phyloP scores from a whole-genome alignment of 2,329 filamentous ascomycete genomes.

The Onygena corvina region DNA sequence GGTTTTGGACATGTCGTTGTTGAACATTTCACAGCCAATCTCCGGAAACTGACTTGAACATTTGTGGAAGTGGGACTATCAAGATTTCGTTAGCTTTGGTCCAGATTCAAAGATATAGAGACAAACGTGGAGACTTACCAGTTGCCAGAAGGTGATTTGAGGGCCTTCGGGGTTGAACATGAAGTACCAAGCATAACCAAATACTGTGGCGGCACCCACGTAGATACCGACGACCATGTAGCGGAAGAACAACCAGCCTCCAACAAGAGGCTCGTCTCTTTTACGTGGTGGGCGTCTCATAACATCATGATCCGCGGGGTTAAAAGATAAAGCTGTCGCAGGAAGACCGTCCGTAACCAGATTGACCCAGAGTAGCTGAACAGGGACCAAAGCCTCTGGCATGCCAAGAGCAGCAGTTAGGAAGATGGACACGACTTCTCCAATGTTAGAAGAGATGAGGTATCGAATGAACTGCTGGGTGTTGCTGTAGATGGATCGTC shows the following conservation, averaged over 20 bases:
- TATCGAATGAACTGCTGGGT: slow-evolving; percentile 99
- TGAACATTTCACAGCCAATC: slow-evolving; percentile 87
- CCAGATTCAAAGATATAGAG: slow-evolving; percentile 10
- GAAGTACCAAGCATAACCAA: slow-evolving; percentile 99
- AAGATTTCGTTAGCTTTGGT: neutral
- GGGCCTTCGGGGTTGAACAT: slow-evolving; percentile 87
- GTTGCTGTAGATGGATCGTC: slow-evolving; percentile 98
- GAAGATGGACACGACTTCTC: slow-evolving; percentile 98
- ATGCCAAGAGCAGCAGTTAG: slow-evolving; percentile 90
- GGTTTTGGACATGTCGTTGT: slow-evolving; percentile 70
- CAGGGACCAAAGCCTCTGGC: slow-evolving; percentile 92
- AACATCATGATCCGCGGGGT: slow-evolving; percentile 94
- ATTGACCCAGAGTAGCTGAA: slow-evolving; percentile 98
- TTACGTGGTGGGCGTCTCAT: slow-evolving; percentile 88
- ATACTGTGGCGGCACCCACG: slow-evolving; percentile 86
- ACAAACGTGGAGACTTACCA: slow-evolving; percentile 47
- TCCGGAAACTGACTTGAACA: slow-evolving; percentile 76
- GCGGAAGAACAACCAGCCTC: slow-evolving; percentile 93
- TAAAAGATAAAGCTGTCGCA: slow-evolving; percentile 92
- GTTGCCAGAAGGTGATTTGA: slow-evolving; percentile 79
- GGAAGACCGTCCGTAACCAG: slow-evolving; percentile 94
- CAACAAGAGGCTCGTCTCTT: slow-evolving; percentile 82
- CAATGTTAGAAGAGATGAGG: slow-evolving; percentile 97
- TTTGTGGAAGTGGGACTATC: slow-evolving; percentile 71
- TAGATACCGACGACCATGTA: slow-evolving; percentile 95